Evolutionary conservation across 2,329 filamentous ascomycete genomes (phyloP).

Genomic region (Alternaria ethzedia): DNA sequence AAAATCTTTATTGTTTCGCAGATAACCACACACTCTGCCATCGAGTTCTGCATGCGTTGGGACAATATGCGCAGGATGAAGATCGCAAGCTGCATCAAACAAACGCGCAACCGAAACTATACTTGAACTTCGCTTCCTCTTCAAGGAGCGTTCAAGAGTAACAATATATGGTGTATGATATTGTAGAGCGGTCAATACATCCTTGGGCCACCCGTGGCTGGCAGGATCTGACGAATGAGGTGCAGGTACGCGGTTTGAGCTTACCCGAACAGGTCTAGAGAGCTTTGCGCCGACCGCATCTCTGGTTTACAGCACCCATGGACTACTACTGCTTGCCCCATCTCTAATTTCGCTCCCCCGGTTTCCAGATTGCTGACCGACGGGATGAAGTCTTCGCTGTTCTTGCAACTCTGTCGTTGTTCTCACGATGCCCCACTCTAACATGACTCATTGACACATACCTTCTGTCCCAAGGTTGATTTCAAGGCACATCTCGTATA

Average conservation of each 20-base stretch:
- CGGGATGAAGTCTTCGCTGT: not conserved
- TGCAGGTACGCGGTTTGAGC: not conserved
- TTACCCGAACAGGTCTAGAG: not conserved
- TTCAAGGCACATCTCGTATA: not conserved
- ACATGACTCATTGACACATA: not conserved
- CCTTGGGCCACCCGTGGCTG: slow-evolving; percentile 2
- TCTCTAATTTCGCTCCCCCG: not conserved
- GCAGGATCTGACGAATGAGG: slow-evolving; percentile 3
- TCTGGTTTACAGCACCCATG: not conserved
- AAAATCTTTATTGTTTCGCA: not conserved
- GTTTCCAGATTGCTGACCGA: not conserved
- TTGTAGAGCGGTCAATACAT: slow-evolving; percentile 4
- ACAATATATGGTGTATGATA: not conserved
- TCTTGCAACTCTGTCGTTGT: not conserved
- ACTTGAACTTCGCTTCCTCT: not conserved
- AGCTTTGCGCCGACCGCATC: slow-evolving; percentile 2
- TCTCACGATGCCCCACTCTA: not conserved
- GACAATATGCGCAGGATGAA: not conserved
- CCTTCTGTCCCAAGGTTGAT: not conserved
- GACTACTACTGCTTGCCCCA: not conserved
- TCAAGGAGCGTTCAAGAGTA: not conserved
- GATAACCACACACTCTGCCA: not conserved
- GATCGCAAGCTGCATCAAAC: not conserved
- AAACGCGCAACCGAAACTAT: not conserved
- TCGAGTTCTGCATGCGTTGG: not conserved